A percentile compares a stretch with the other conserved stretches of the same genome.
phyloP scores from a whole-genome alignment of 805 yeast genomes.

The Saccharomyces kudriavzevii region DNA sequence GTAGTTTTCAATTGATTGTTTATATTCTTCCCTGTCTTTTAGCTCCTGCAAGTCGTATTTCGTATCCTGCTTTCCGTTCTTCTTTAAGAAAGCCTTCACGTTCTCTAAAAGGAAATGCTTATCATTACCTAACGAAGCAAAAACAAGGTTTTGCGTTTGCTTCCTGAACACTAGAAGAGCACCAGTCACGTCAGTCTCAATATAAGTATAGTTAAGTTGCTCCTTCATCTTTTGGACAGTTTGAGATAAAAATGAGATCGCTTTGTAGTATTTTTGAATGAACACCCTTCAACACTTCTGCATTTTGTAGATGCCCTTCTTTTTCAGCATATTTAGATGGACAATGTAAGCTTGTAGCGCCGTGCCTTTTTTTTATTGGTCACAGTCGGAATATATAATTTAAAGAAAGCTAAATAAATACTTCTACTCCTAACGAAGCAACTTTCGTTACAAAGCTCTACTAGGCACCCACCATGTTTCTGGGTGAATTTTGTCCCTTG shows the following conservation, averaged over 20 bases:
- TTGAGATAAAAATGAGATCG: not conserved
- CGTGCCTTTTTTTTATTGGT: not conserved
- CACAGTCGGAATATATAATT: not conserved
- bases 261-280: not conserved
- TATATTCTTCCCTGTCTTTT: not conserved
- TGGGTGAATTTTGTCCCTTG: not conserved
- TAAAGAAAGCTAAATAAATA: not conserved
- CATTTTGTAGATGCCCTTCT: not conserved
- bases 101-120: constrained; percentile 5
- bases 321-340: not conserved
- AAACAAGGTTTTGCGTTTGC: constrained; percentile 10
- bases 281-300: not conserved
- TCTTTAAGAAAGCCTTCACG: constrained; percentile 9
- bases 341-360: not conserved
- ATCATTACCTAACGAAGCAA: constrained; percentile 14
- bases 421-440: not conserved
- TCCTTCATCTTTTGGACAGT: constrained; percentile 1
- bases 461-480: not conserved
- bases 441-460: not conserved
- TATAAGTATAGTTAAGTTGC: constrained; percentile 10
- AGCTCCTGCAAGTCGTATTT: not conserved
- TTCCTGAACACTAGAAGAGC: constrained; percentile 12
- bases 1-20: not conserved
- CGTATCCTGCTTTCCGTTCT: not conserved
- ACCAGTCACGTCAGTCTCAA: constrained; percentile 7